phyloP scores from a whole-genome alignment of 192 early-diverging fungal species.

The Coemansia sp. region DNA sequence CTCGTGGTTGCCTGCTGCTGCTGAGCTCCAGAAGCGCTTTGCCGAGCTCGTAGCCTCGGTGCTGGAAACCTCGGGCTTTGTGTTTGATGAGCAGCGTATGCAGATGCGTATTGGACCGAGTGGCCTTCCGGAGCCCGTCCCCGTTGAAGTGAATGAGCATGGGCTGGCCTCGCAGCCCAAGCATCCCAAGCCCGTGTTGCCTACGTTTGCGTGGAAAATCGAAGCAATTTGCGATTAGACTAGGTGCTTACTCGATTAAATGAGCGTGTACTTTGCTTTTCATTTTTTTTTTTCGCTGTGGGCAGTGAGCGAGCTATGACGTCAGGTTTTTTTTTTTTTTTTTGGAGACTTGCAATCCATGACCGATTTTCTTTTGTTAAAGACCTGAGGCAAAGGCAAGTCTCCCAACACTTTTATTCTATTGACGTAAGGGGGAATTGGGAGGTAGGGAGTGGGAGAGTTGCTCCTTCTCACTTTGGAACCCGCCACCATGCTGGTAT shows the following conservation, averaged over 20 bases:
- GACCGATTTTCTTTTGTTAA: too few relatives aligned
- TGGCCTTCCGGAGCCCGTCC: conserved; percentile 25
- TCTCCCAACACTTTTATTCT: too few relatives aligned
- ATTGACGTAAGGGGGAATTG: too few relatives aligned
- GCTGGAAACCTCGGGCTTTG: conserved; percentile 30
- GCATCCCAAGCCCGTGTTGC: conserved; percentile 26
- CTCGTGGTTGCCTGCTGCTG: conserved; percentile 52
- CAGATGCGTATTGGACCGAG: conserved; percentile 24
- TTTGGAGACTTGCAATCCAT: too few relatives aligned
- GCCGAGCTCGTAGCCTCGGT: conserved; percentile 50
- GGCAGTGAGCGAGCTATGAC: too few relatives aligned
- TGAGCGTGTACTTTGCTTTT: too few relatives aligned
- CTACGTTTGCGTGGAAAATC: conserved; percentile 21
- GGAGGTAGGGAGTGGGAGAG: too few relatives aligned
- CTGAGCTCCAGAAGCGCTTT: conserved; percentile 58
- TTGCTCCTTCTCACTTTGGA: too few relatives aligned
- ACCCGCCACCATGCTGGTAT: too few relatives aligned
- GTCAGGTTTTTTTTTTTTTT: too few relatives aligned
- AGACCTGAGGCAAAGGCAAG: too few relatives aligned
- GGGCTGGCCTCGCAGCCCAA: conserved; percentile 28
- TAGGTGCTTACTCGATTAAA: neutral
- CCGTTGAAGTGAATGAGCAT: conserved; percentile 19
- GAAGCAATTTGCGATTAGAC: conserved; percentile 8
- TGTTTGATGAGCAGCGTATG: conserved; percentile 58
- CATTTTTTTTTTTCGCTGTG: too few relatives aligned